Evolutionary conservation across 345 rosid genomes (phyloP), one percentile per base, ranked within the genome.

Genomic region (Psidium friedrichsthalianum): DNA sequence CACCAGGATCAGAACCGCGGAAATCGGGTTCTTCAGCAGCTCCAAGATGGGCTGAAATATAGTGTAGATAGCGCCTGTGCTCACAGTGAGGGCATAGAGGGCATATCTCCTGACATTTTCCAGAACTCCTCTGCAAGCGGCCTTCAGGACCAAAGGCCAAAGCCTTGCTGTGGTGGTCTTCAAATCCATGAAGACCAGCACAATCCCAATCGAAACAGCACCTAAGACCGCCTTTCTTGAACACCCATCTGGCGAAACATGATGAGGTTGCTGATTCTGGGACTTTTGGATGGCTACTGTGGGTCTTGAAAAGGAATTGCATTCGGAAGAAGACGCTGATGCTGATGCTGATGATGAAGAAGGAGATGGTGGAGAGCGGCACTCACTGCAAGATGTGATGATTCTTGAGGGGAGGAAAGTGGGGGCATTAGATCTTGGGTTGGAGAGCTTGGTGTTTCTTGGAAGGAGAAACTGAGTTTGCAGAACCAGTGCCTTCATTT

Each of bases 41-140:
- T 96, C 98, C 14, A 91, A 84, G 44, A 94, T 93, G 2, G 98
- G 98, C 84, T 24, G 88, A 14, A 95, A 42, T 32, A 96, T 85
- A 6, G 96, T 91, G 56, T 95, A 97, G 81, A 97, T 87, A 14
- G 99, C 98, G 64, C 99, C 98, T 0, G 98, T 93, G 42, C 99
- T 96, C 56, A 95, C 99, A 2, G 98, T 96, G 10, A 97, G 93
- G 49, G 98, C 99, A 86, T 97, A 97, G 56, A 97, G 94, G 13
- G 90, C 99, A 78, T 97, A 95, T 87, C 99, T 93, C 93, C 98
- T 95, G 40, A 97, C 98, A 86, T 96, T 97, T 82, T 97, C 99
- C 99, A 97, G 85, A 97, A 95, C 90, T 95, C 98, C 90, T 97
- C 98, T 88, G 91, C 86, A 56, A 97, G 55, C 40, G 98, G 99